Evolutionary conservation across 225 moss, liverwort and hornwort genomes (phyloP), one percentile per base, ranked within the genome.

Genomic region (Marchantia polymorpha): DNA sequence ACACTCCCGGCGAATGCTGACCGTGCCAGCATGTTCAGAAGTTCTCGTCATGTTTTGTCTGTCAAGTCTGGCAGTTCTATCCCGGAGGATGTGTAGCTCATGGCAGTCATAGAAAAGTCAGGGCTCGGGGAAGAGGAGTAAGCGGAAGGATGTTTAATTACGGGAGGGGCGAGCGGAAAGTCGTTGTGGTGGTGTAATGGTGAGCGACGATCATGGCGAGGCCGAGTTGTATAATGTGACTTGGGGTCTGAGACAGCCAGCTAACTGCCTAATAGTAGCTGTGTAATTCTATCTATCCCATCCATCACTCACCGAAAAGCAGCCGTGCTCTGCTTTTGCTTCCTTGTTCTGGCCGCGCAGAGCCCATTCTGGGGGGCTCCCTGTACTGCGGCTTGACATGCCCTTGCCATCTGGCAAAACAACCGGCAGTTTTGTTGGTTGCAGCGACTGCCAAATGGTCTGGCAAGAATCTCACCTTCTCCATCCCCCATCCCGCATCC

Each of bases 401-500:
- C 8, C 53, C 53, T 7, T 54, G 9, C 9, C 20, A n/a, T n/a
- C n/a, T 11, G 31, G 68, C 29, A 7, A 69, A 69, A 69, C 68
- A 69, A 69, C 30, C 68, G 68, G 68, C 68, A 30, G 11, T 69
- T 69, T 69, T 69, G 68, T 14, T 69, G 31, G 11, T 69, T 12
- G 27, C 68, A 30, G 68, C 19, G 22, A 63, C 61, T 63, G 19
- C 61, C 19, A 20, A 63, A 63, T 15, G 61, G 68, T 6, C 8
- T 6, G 68, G 31, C 9, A 39, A 27, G 68, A 69, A 69, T 69
- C 68, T 69, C 68, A 69, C 64, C 64, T 9, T 25, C 64, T 54
- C 53, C 14, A 7, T 54, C n/a, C 53, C 53, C 14, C 53, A 54
- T 54, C 9, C 14, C 8, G 53, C 53, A 7, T 54, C 14, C 53